Conservation (phyloP, 306 rosid species). For the Cicer bijugum region DNA sequence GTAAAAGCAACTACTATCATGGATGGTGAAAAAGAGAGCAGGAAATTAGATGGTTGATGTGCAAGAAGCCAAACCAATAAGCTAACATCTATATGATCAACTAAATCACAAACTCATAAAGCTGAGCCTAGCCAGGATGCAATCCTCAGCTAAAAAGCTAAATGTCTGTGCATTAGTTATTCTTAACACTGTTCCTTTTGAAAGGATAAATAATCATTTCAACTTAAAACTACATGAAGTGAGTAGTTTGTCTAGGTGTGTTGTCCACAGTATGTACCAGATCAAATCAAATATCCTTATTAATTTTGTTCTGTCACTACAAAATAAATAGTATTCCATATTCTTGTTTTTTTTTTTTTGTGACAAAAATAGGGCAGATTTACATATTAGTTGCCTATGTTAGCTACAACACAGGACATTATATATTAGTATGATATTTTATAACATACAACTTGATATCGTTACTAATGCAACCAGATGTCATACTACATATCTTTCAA, state of each 20-base stretch:
- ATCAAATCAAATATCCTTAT: neutral
- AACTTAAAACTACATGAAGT: slow-evolving; percentile 12
- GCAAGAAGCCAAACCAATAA: slow-evolving; percentile 32
- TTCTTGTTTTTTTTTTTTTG: slow-evolving; percentile 10
- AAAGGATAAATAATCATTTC: neutral
- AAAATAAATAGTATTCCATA: slow-evolving; percentile 18
- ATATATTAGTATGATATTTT: slow-evolving; percentile 4
- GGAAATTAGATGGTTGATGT: slow-evolving; percentile 10
- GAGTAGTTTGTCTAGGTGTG: slow-evolving; percentile 4
- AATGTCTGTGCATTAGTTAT: neutral
- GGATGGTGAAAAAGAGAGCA: slow-evolving; percentile 28
- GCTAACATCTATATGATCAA: slow-evolving; percentile 22
- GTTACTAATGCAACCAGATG: neutral
- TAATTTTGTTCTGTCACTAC: slow-evolving; percentile 26
- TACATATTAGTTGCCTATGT: neutral
- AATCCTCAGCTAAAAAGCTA: slow-evolving; percentile 2
- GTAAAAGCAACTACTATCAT: slow-evolving; percentile 33
- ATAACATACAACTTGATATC: neutral
- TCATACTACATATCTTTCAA: neutral
- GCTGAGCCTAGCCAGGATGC: slow-evolving; percentile 21
- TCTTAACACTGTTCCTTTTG: slow-evolving; percentile 4
- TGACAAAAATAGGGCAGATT: neutral
- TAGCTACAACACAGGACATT: neutral
- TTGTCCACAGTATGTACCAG: neutral
- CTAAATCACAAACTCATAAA: neutral